Conservation (phyloP, 179 eudicot species). For the Vitellaria paradoxa region DNA sequence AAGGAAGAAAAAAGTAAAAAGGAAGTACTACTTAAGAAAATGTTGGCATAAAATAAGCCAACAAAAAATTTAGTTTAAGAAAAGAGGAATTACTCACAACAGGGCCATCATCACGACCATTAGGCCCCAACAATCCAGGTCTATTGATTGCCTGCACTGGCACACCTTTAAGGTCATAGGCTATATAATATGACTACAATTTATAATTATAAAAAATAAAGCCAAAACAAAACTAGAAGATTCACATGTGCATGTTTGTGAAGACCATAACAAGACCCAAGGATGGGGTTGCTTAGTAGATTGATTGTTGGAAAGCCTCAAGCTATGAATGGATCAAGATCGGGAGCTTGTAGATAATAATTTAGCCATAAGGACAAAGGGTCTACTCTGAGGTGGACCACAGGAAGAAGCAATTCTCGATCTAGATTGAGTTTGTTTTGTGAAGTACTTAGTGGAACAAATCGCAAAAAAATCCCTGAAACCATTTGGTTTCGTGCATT, state of each 20-base stretch:
- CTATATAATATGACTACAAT: neutral
- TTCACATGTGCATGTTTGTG: neutral
- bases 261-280: neutral
- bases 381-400: neutral
- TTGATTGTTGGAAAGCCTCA: neutral
- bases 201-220: neutral
- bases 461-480: neutral
- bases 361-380: neutral
- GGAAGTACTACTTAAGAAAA: too few species aligned
- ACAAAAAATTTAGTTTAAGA: neutral
- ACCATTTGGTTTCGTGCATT: neutral
- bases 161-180: slow-evolving; percentile 39
- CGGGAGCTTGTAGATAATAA: neutral
- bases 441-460: neutral
- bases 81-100: slow-evolving; percentile 57
- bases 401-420: neutral
- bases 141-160: slow-evolving; percentile 89
- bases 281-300: neutral
- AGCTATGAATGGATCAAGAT: neutral
- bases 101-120: slow-evolving; percentile 99
- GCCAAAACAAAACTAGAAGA: neutral
- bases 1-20: too few species aligned
- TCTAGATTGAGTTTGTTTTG: neutral
- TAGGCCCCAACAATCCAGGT: slow-evolving; percentile 88
- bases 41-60: neutral